Evolutionary conservation across 441 rosid species (phyloP).

Genomic region (Dalechampia spathulata): DNA sequence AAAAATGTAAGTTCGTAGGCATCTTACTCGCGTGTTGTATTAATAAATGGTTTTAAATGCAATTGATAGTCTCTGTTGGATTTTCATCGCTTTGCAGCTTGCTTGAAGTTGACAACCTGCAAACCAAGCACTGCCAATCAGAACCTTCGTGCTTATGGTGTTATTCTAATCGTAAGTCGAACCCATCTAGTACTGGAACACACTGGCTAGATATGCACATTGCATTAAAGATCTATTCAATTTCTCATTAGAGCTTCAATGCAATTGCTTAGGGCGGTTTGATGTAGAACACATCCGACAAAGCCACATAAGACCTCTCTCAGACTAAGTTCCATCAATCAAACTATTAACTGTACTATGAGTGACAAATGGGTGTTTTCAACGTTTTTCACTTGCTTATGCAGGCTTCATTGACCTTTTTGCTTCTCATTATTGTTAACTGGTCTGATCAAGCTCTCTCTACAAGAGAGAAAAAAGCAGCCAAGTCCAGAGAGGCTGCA

Average conservation of each 20-base stretch:
- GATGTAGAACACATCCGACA: neutral
- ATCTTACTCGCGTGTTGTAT: neutral
- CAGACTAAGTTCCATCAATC: no score
- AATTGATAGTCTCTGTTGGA: no score
- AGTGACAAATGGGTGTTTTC: slow-evolving; percentile 10
- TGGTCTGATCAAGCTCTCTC: slow-evolving; percentile 89
- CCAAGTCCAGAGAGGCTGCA: slow-evolving; percentile 82
- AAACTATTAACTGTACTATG: no score
- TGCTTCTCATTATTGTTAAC: slow-evolving; percentile 76
- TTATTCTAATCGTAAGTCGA: slow-evolving; percentile 78
- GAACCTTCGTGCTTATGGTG: slow-evolving; percentile 81
- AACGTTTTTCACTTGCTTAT: slow-evolving; percentile 17
- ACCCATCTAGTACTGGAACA: neutral
- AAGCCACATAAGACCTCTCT: neutral
- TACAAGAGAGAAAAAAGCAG: slow-evolving; percentile 62
- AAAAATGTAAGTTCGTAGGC: slow-evolving; percentile 39
- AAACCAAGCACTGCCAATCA: slow-evolving; percentile 58
- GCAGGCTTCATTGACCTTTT: slow-evolving; percentile 55
- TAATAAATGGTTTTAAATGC: neutral
- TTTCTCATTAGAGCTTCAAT: neutral
- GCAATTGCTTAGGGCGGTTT: neutral
- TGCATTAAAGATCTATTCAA: no score
- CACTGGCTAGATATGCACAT: no score
- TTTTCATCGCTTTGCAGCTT: slow-evolving; percentile 45
- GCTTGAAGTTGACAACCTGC: slow-evolving; percentile 73